phyloP scores from a whole-genome alignment of 2,329 filamentous ascomycete genomes.

The Cercospora sp. region DNA sequence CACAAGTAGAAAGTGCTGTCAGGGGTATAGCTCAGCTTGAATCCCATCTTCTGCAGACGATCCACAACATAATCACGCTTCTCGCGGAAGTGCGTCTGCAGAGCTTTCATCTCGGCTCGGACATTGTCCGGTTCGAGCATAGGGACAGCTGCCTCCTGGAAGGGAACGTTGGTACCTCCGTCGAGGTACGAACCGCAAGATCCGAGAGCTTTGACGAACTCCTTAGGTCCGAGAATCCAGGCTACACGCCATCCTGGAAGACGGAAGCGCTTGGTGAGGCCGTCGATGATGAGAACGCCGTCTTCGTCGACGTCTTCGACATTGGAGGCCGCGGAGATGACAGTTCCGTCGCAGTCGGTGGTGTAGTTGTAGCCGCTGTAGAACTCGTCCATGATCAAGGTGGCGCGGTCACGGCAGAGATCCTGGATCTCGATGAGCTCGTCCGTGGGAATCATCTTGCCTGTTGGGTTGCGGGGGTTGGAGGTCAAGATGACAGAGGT shows the following conservation, averaged over 20 bases:
- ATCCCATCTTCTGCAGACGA: slow-evolving; percentile 81
- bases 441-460: slow-evolving; percentile 79
- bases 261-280: slow-evolving; percentile 93
- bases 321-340: slow-evolving; percentile 86
- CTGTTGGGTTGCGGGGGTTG: slow-evolving; percentile 93
- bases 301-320: slow-evolving; percentile 86
- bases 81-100: slow-evolving; percentile 85
- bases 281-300: slow-evolving; percentile 85
- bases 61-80: slow-evolving; percentile 90
- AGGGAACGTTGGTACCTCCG: slow-evolving; percentile 89
- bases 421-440: slow-evolving; percentile 90
- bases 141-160: slow-evolving; percentile 87
- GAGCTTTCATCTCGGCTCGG: slow-evolving; percentile 78
- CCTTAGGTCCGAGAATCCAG: slow-evolving; percentile 88
- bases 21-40: slow-evolving; percentile 74
- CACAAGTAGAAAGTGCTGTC: slow-evolving; percentile 95
- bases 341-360: slow-evolving; percentile 82
- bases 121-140: slow-evolving; percentile 91
- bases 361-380: slow-evolving; percentile 95
- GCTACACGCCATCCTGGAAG: slow-evolving; percentile 95
- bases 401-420: slow-evolving; percentile 85
- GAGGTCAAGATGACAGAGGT: slow-evolving; percentile 82
- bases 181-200: slow-evolving; percentile 93
- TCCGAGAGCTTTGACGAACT: slow-evolving; percentile 90
- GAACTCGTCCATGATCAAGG: slow-evolving; percentile 94